phyloP scores from a whole-genome alignment of 768 basidiomycete genomes.

The Kwoniella newhampshirensis region DNA sequence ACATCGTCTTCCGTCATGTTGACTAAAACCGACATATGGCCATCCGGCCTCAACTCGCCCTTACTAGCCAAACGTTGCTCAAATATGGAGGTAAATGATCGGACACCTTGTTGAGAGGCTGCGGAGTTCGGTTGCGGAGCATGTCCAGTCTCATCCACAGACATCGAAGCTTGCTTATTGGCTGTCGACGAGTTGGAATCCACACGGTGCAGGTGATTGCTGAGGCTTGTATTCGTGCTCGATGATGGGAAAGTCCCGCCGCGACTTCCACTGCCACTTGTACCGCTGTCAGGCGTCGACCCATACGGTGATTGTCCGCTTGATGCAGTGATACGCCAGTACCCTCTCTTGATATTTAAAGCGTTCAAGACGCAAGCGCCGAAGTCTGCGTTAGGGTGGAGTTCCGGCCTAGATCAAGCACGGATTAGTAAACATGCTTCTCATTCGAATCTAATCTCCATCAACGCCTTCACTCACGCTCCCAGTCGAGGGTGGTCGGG shows the following conservation, averaged over 20 bases:
- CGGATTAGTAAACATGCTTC: not conserved
- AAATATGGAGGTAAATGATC: no score
- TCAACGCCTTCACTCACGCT: conserved; percentile 25
- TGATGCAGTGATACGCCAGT: conserved; percentile 28
- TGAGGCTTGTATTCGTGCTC: conserved; percentile 16
- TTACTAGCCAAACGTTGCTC: no score
- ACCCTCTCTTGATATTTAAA: conserved; percentile 46
- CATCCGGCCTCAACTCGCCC: not conserved
- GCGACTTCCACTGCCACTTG: not conserved
- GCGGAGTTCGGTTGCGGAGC: no score
- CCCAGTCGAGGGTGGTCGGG: conserved; percentile 45
- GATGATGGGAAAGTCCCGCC: not conserved
- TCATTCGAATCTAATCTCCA: not conserved
- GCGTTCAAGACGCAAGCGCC: conserved; percentile 41
- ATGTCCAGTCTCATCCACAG: no score
- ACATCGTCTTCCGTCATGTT: conserved; percentile 1
- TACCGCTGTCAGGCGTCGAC: conserved; percentile 31
- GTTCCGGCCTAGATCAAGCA: conserved; percentile 21
- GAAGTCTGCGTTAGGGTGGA: conserved; percentile 29
- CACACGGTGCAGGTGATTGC: conserved; percentile 3
- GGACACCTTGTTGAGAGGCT: no score
- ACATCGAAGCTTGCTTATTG: no score
- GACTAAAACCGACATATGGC: not conserved
- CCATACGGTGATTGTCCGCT: conserved; percentile 35
- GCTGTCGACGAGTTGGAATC: not conserved